Base-by-base conservation (phyloP, 768 basidiomycete genomes). In the Paxillus involutus region DNA sequence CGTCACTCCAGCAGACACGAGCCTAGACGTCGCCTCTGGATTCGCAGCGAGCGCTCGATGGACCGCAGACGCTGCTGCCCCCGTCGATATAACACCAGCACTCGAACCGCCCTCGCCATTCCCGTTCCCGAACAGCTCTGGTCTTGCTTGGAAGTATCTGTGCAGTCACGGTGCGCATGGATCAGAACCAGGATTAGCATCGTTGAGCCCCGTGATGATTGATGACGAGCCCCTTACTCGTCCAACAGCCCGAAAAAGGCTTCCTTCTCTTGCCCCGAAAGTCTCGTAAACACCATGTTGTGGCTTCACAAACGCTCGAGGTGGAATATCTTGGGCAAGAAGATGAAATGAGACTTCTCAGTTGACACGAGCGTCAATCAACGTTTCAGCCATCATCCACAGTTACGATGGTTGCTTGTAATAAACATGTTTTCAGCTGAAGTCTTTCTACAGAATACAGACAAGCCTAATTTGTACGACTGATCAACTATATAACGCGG, bases 211-310 rank as follows among this genome's bases (percentile, higher is more conserved):
- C 6, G 35, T 4, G 14, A 24, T 30, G 44, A 39, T 24, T 24
- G 10, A 32, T 3, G 46, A 32, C 19, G 7, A 4, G 66, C 63
- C 60, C 55, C 60, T 72, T 68, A 91, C 90, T 92, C 90, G 66
- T 92, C 90, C 35, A 92, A 74, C 21, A 92, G 79, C 30, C 80
- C 77, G 64, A 92, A 92, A 70, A 92, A 91, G 13, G 90, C 89
- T 51, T 88, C 81, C 68, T 91, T 91, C 69, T 92, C 90, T 58
- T 83, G 72, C 47, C 71, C 56, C 17, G 81, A 74, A 44, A 92
- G 78, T 59, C 80, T 85, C 51, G 88, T 66, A 63, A 92, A 92
- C 40, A 86, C 86, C 89, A 90, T 90, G 43, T 57, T 37, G 21
- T 7, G 32, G n/a, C 35, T 45, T 47, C 29, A 16, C 11, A 42